Conservation (phyloP, 345 rosid genomes). For the Bruguiera gymnorhiza region DNA sequence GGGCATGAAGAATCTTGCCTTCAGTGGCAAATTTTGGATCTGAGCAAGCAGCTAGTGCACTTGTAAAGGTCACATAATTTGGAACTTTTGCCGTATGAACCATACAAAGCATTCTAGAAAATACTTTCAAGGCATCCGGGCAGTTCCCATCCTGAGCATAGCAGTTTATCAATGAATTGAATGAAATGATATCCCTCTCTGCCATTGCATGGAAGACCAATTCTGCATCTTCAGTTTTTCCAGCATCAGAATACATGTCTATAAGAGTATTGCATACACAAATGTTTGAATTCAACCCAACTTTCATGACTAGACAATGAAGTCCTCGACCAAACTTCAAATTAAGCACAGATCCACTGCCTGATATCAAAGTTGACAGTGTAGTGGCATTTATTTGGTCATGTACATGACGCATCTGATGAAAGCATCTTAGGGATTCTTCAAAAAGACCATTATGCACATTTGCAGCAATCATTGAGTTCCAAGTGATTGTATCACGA, state of each 20-base stretch:
- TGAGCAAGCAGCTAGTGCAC: constrained; percentile 74
- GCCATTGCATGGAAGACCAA: constrained; percentile 59
- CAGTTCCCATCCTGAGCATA: constrained; percentile 56
- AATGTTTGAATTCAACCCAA: constrained; percentile 49
- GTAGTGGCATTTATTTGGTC: constrained; percentile 55
- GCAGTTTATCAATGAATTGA: constrained; percentile 72
- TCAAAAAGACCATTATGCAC: constrained; percentile 46
- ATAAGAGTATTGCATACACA: constrained; percentile 66
- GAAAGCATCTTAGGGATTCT: constrained; percentile 46
- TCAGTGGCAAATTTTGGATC: constrained; percentile 38
- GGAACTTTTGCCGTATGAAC: constrained; percentile 22
- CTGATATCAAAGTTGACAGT: constrained; percentile 61
- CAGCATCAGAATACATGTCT: constrained; percentile 65
- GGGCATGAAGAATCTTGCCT: constrained; percentile 67
- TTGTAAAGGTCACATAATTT: constrained; percentile 66
- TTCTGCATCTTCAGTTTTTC: constrained; percentile 55
- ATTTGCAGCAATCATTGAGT: constrained; percentile 58
- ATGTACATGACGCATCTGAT: constrained; percentile 51
- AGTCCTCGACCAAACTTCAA: constrained; percentile 70
- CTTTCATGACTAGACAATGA: constrained; percentile 57
- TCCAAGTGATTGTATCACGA: constrained; percentile 78
- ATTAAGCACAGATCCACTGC: constrained; percentile 51
- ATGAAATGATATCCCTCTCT: constrained; percentile 67
- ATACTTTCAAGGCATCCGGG: constrained; percentile 47
- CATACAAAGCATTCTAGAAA: constrained; percentile 39